phyloP scores from a whole-genome alignment of 108 stramenopile genomes.

The Fragilaria radians region DNA sequence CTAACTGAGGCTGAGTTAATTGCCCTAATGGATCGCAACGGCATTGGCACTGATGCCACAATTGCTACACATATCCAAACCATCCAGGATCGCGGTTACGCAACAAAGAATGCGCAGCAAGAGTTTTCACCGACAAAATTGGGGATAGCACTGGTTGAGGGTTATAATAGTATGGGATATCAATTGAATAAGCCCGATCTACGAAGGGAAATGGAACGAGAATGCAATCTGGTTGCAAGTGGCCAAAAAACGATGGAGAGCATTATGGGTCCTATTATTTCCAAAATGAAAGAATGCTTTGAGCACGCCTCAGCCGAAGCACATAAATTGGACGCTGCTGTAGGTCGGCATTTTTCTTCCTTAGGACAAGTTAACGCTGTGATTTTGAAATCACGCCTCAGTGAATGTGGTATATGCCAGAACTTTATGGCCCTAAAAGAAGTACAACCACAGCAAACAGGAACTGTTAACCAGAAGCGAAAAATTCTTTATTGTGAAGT shows the following conservation, averaged over 20 bases:
- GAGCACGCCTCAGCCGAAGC: constrained; percentile 58
- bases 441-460: constrained; percentile 14
- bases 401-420: constrained; percentile 63
- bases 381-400: constrained; percentile 50
- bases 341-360: constrained; percentile 59
- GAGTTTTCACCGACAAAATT: constrained; percentile 76
- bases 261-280: constrained; percentile 58
- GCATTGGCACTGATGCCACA: constrained; percentile 94
- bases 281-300: constrained; percentile 77
- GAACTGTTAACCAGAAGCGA: constrained; percentile 16
- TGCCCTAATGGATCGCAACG: constrained; percentile 78
- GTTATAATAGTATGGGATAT: constrained; percentile 94
- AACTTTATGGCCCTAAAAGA: constrained; percentile 49
- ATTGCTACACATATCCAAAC: constrained; percentile 85
- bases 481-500: constrained; percentile 66
- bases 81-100: constrained; percentile 80
- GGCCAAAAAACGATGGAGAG: constrained; percentile 71
- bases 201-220: constrained; percentile 74
- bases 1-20: constrained; percentile 79
- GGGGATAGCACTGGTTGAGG: constrained; percentile 89
- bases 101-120: constrained; percentile 67
- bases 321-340: constrained; percentile 79
- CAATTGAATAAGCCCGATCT: constrained; percentile 91
- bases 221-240: constrained; percentile 73
- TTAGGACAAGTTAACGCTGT: constrained; percentile 40